Evolutionary conservation across 768 basidiomycete species (phyloP), one percentile per base, ranked within the genome.

Genomic region (Favolaschia claudopus): DNA sequence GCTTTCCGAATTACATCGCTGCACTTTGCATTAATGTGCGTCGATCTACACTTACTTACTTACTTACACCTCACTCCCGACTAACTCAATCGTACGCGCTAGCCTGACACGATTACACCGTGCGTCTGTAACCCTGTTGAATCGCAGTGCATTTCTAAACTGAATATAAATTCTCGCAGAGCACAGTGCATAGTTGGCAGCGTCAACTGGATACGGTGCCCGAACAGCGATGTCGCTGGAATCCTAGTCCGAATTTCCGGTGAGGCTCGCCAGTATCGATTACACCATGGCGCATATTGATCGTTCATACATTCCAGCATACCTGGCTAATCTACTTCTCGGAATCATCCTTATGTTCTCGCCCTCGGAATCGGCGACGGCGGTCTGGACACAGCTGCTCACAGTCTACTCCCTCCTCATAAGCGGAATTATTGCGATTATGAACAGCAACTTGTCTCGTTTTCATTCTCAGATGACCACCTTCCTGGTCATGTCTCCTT

Each of bases 381-480:
- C 55, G 12, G 39, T 57, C 1, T 57, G 55, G 55, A 51, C 56
- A 1, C 56, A 58, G 27, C 34, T 58, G 19, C 34, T 58, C 14
- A 58, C 48, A 9, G 56, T 58, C 33, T 58, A 58, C 27, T 58
- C 56, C 2, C 47, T 58, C 9, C 56, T 58, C 48, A 22, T 58
- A 15, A 58, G 56, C 34, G 49, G 33, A 1, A 12, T 51, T 12
- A 50, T 58, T 7, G 40, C 56, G 1, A 58, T 51, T 37, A 43
- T 33, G 3, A 3, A 24, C 13, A 13, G 3, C 14, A 27, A 10
- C 33, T 7, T 58, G 33, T 37, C 48, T n/a, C 56, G 56, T 17
- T 50, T 58, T 43, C 56, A 58, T 28, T 43, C 56, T 0, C 34
- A 29, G 25, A 50, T 58, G 56, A 44, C 48, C 2, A 22, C 38